Conservation (phyloP, 768 basidiomycete genomes). For the Mycena belliarum region DNA sequence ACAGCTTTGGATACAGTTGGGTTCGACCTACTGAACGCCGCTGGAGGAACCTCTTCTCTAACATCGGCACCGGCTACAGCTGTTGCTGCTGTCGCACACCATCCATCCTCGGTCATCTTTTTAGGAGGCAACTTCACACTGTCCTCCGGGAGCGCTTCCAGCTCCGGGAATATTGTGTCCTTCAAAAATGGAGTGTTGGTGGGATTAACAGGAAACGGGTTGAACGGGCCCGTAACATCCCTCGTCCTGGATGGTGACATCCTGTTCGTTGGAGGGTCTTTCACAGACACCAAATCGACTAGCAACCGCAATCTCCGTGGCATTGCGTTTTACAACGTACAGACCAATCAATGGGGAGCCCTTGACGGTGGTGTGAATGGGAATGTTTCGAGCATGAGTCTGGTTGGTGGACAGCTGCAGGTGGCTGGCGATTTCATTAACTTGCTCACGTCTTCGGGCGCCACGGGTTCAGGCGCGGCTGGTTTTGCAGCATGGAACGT, state of each 20-base stretch:
- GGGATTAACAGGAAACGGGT: conserved; percentile 61
- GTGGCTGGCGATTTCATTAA: conserved; percentile 78
- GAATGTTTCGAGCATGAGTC: conserved; percentile 59
- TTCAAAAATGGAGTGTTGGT: conserved; percentile 62
- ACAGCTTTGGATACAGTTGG: conserved; percentile 68
- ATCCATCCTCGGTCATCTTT: conserved; percentile 66
- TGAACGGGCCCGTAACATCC: conserved; percentile 78
- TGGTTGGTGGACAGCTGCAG: conserved; percentile 53
- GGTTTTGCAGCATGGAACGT: conserved; percentile 83
- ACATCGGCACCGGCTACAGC: conserved; percentile 37
- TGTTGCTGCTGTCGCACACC: conserved; percentile 61
- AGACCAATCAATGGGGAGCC: conserved; percentile 62
- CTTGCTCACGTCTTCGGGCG: conserved; percentile 34
- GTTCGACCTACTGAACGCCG: conserved; percentile 57
- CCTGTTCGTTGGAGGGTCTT: conserved; percentile 87
- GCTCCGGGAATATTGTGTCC: conserved; percentile 69
- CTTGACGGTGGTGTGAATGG: conserved; percentile 80
- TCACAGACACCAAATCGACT: conserved; percentile 67
- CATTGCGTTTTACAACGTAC: conserved; percentile 73
- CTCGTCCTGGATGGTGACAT: conserved; percentile 61
- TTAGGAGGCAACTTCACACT: conserved; percentile 79
- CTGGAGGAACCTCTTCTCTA: conserved; percentile 49
- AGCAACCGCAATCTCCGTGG: conserved; percentile 57
- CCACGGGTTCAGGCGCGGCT: conserved; percentile 39
- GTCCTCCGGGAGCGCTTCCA: conserved; percentile 53